These are phyloP conservation scores for Aspergillus udagawae DNA, from an alignment of 2,329 filamentous ascomycete genomes.

Conservation along the genomic window DNA sequence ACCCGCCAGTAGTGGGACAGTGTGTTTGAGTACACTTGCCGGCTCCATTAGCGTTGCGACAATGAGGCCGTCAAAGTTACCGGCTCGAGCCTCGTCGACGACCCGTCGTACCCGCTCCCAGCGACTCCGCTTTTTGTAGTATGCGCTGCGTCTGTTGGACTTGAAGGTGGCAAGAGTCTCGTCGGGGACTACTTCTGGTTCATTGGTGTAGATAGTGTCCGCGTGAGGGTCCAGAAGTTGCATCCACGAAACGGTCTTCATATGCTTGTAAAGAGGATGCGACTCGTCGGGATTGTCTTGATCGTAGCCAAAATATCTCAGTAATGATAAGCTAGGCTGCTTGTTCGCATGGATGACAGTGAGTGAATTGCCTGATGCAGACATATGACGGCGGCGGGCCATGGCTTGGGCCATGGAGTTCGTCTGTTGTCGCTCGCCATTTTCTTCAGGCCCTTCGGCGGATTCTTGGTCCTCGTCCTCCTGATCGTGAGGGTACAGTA, in stretches of 20 bases:
- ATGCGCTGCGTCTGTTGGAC: slow-evolving; percentile 74
- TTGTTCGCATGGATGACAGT: slow-evolving; percentile 57
- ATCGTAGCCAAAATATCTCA: slow-evolving; percentile 89
- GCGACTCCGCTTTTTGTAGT: slow-evolving; percentile 82
- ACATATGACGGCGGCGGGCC: slow-evolving; percentile 28
- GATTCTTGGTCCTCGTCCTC: slow-evolving; percentile 18
- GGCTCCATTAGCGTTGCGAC: slow-evolving; percentile 81
- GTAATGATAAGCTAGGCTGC: slow-evolving; percentile 80
- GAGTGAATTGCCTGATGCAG: slow-evolving; percentile 56
- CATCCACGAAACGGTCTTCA: slow-evolving; percentile 85
- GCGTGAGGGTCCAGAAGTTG: slow-evolving; percentile 75
- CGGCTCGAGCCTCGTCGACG: slow-evolving; percentile 69
- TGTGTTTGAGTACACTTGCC: slow-evolving; percentile 66
- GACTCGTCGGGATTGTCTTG: slow-evolving; percentile 56
- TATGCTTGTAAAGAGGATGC: slow-evolving; percentile 77
- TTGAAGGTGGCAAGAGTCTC: slow-evolving; percentile 69
- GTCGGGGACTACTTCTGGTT: slow-evolving; percentile 57
- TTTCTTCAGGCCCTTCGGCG: slow-evolving; percentile 5
- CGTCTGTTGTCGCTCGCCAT: slow-evolving; percentile 22
- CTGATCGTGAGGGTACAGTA: slow-evolving; percentile 56
- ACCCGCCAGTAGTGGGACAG: slow-evolving; percentile 75
- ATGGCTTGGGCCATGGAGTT: slow-evolving; percentile 2
- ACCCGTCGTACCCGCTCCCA: slow-evolving; percentile 70
- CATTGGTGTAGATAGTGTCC: slow-evolving; percentile 68
- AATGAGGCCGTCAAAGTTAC: slow-evolving; percentile 78